Conservation (phyloP, 768 basidiomycete species). For the Hygrophorus russula region DNA sequence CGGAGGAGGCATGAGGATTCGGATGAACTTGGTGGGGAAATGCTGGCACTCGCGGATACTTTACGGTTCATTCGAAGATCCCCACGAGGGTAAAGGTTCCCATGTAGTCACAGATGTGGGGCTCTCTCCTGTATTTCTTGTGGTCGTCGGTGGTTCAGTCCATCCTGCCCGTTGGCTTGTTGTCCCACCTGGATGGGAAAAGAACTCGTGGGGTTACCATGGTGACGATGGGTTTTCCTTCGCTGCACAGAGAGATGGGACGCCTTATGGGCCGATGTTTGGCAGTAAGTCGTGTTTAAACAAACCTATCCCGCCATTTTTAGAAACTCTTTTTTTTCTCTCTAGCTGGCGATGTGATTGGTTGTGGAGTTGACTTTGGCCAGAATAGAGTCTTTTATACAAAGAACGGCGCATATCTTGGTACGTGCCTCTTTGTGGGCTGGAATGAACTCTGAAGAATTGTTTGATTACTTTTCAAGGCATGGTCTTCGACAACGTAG, state of each 20-base stretch:
- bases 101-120: no score
- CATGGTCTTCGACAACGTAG: slow-evolving; percentile 61
- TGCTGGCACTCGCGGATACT: no score
- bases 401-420: slow-evolving; percentile 69
- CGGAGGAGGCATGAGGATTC: no score
- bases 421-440: slow-evolving; percentile 21
- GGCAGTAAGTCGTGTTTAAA: slow-evolving; percentile 44
- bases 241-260: slow-evolving; percentile 61
- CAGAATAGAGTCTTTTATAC: slow-evolving; percentile 78
- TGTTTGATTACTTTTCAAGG: slow-evolving; percentile 26
- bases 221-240: slow-evolving; percentile 82
- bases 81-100: no score
- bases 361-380: slow-evolving; percentile 89
- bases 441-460: neutral
- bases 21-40: no score
- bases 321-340: neutral
- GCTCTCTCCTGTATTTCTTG: no score
- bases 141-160: no score
- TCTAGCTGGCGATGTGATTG: slow-evolving; percentile 86
- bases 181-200: slow-evolving; percentile 88
- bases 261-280: slow-evolving; percentile 67
- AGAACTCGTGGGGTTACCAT: slow-evolving; percentile 84
- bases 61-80: no score
- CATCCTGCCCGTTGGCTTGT: no score
- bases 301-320: neutral